Evolutionary conservation across 306 rosid species (phyloP), one percentile per base, ranked within the genome.

Genomic region (Inga leiocalycina): DNA sequence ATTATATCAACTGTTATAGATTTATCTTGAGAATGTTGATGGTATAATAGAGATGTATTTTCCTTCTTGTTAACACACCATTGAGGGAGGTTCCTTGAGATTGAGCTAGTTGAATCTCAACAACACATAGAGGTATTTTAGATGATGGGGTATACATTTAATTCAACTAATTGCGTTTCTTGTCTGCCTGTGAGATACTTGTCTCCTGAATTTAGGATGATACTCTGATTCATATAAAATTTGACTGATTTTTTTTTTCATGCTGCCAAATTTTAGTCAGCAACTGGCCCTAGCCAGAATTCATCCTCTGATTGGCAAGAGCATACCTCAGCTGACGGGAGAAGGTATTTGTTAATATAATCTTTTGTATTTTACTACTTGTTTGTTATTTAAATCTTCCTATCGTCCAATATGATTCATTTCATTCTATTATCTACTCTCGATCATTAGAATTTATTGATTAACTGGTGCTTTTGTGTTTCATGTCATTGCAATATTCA

Each of bases 221-320:
- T 70, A 70, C 51, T 22, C 46, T 22, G 70, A 73, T 81, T 80
- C 73, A 61, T 77, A 76, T 77, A 45, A 51, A 75, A 74, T 59
- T 79, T 87, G 65, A 83, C 77, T 44, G 64, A 68, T 46, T 30
- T 30, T 30, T 30, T 32, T 14, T 12, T 75, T 76, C 74, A 44
- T 79, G 46, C 64, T 87, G 79, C 32, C 85, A 79, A 75, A 82
- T 82, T 85, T 78, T 89, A 92, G 99, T 85, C 84, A 45, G 82
- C 82, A 71, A 85, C 78, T 91, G 89, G 84, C 68, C 74, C 79
- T 71, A 82, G 80, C 83, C 94, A 82, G 83, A 93, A 79, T 14
- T 88, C 93, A 13, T 67, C 89, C 83, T 89, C 99, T 85, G 99
- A 96, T 88, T 96, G 99, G 99, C 98, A 94, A 92, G 99, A 94